A percentile compares a stretch with the other conserved stretches of the same genome.
phyloP scores from a whole-genome alignment of 208 protist genomes.

The Wallacemonas sp. region DNA sequence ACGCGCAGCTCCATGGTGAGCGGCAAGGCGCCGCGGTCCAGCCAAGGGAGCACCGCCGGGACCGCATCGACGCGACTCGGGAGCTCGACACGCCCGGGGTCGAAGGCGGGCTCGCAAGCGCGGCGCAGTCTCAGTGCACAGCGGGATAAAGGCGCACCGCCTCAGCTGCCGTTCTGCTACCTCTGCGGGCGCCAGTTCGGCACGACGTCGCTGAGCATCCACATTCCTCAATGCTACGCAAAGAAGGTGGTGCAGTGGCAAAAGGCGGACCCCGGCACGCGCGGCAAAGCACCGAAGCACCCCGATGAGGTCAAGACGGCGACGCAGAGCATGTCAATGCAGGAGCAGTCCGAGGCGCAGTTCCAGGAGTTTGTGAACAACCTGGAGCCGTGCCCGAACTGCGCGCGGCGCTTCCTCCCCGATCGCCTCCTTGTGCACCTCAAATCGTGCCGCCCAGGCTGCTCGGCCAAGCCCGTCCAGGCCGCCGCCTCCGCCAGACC shows the following conservation, averaged over 20 bases:
- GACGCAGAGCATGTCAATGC: conserved; percentile 18
- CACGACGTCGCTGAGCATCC: conserved; percentile 79
- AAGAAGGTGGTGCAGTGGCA: conserved; percentile 89
- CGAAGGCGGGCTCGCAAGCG: conserved; percentile 15
- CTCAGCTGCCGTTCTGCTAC: conserved; percentile 77
- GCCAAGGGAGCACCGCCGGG: conserved; percentile 5
- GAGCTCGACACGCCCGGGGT: conserved; percentile 5
- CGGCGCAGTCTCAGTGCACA: conserved; percentile 16
- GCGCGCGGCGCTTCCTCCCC: conserved; percentile 84
- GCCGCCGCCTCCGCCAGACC: neutral
- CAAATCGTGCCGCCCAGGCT: conserved; percentile 84
- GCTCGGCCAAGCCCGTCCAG: conserved; percentile 39
- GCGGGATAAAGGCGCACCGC: conserved; percentile 32
- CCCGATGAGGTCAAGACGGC: conserved; percentile 60
- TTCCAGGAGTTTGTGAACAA: conserved; percentile 88
- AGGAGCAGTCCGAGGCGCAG: conserved; percentile 84
- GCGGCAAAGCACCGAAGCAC: conserved; percentile 70
- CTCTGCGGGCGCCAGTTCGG: conserved; percentile 90
- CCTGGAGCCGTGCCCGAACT: conserved; percentile 91
- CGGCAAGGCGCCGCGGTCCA: conserved; percentile 15
- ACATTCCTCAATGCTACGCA: conserved; percentile 88
- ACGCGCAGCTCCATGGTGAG: conserved; percentile 8
- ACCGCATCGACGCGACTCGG: conserved; percentile 9
- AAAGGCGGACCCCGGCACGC: conserved; percentile 57
- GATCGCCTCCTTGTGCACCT: conserved; percentile 91